Evolutionary conservation across 1,139 yeast genomes (phyloP).

Genomic region (Schizosaccharomyces versatilis): DNA sequence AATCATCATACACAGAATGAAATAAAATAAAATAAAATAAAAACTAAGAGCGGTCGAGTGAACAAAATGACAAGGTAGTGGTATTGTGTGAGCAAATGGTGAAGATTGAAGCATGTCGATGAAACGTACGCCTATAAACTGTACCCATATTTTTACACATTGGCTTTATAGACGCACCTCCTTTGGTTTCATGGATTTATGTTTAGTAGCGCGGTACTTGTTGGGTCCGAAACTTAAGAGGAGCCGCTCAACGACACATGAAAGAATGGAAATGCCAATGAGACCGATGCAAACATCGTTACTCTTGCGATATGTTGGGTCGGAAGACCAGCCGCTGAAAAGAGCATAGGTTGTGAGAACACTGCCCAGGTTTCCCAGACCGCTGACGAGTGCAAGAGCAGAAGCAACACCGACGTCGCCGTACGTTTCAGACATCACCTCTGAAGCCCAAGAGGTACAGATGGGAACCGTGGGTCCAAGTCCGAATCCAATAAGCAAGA

Average conservation of each 20-base stretch:
- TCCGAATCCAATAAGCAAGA: slow-evolving; percentile 64
- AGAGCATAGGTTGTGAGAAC: slow-evolving; percentile 71
- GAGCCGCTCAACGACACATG: slow-evolving; percentile 20
- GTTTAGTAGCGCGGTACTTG: background rate
- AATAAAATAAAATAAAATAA: too few species aligned
- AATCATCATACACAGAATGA: too few species aligned
- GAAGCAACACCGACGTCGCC: slow-evolving; percentile 78
- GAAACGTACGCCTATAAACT: too few species aligned
- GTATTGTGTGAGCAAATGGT: too few species aligned
- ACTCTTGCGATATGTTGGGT: slow-evolving; percentile 38
- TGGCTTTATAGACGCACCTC: background rate
- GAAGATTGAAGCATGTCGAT: too few species aligned
- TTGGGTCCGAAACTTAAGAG: slow-evolving; percentile 12
- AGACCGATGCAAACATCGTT: slow-evolving; percentile 71
- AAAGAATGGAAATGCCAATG: slow-evolving; percentile 45
- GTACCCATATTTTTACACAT: background rate
- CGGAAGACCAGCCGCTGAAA: slow-evolving; percentile 73
- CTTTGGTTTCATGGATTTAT: background rate
- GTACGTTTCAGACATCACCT: slow-evolving; percentile 45
- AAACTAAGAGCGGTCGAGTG: too few species aligned
- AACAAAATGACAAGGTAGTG: too few species aligned
- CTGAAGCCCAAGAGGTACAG: slow-evolving; percentile 61
- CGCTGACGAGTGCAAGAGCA: slow-evolving; percentile 61
- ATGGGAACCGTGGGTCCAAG: slow-evolving; percentile 82
- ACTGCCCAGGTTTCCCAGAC: slow-evolving; percentile 68